phyloP scores from a whole-genome alignment of 1,139 yeast genomes.

The Yamadazyma pseudoaaseri region DNA sequence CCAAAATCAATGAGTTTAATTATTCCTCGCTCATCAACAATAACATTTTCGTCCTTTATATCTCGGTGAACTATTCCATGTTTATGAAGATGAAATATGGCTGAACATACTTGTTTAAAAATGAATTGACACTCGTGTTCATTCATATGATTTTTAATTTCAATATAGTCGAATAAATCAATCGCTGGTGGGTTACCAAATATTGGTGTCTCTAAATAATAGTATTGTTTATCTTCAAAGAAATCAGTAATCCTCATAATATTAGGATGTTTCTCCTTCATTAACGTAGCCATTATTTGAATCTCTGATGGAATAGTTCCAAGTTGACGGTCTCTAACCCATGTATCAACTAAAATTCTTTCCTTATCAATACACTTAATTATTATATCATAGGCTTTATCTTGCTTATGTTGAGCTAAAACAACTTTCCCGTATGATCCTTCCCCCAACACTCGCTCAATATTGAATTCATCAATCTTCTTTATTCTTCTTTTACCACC shows the following conservation, averaged over 20 bases:
- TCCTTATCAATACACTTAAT: conserved; percentile 90
- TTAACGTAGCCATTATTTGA: conserved; percentile 81
- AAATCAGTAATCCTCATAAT: conserved; percentile 82
- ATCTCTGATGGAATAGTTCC: conserved; percentile 96
- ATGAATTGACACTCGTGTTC: conserved; percentile 76
- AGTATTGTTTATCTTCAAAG: conserved; percentile 86
- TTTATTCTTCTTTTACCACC: conserved; percentile 65
- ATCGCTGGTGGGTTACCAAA: conserved; percentile 89
- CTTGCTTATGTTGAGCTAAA: conserved; percentile 67
- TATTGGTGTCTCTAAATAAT: conserved; percentile 86
- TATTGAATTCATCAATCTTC: conserved; percentile 65
- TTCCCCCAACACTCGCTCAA: conserved; percentile 82
- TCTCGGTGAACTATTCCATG: conserved; percentile 93
- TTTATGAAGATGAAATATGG: conserved; percentile 76
- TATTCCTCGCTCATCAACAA: conserved; percentile 74
- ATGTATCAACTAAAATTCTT: conserved; percentile 89
- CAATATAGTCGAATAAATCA: conserved; percentile 89
- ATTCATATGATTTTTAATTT: conserved; percentile 73
- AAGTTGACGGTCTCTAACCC: conserved; percentile 88
- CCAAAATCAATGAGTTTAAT: conserved; percentile 94
- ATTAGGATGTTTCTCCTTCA: conserved; percentile 78
- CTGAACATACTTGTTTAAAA: conserved; percentile 75
- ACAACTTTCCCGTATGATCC: conserved; percentile 97
- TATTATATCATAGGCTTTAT: conserved; percentile 64
- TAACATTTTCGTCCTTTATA: conserved; percentile 91